Percentiles rank a stretch among this genome's conserved stretches.
phyloP scores from a whole-genome alignment of 352 stramenopile genomes.

The Aphanomyces invadans region DNA sequence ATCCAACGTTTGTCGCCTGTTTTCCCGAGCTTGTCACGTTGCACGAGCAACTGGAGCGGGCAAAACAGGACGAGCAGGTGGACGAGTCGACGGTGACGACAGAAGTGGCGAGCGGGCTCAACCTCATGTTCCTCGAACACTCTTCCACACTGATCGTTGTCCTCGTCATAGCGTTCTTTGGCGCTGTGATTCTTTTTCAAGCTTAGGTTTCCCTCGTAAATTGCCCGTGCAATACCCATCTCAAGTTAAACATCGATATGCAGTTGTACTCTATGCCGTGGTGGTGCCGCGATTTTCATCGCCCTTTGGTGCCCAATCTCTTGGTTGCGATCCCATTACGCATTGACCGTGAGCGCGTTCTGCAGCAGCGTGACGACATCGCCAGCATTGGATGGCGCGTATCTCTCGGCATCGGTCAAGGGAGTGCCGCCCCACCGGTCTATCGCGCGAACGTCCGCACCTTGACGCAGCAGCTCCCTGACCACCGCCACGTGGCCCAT shows the following conservation, averaged over 20 bases:
- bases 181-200: background rate
- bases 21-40: constrained; percentile 86
- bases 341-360: background rate
- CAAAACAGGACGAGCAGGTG: background rate
- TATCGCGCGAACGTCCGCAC: constrained; percentile 41
- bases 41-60: constrained; percentile 29
- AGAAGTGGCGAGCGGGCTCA: background rate
- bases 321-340: background rate
- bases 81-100: background rate
- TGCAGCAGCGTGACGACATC: background rate
- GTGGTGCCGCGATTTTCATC: too few relatives aligned
- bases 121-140: background rate
- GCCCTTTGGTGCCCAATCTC: too few relatives aligned
- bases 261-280: too few relatives aligned
- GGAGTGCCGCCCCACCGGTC: constrained; percentile 62
- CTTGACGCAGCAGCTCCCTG: constrained; percentile 23
- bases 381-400: constrained; percentile 24
- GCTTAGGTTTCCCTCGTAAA: too few relatives aligned
- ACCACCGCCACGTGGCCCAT: constrained; percentile 54
- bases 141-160: background rate
- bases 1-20: constrained; percentile 76
- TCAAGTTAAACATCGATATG: too few relatives aligned
- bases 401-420: constrained; percentile 52
- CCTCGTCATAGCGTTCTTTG: background rate
- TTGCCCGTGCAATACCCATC: too few relatives aligned